Conservation (phyloP, 768 basidiomycete genomes). For the Naganishia antarctica region DNA sequence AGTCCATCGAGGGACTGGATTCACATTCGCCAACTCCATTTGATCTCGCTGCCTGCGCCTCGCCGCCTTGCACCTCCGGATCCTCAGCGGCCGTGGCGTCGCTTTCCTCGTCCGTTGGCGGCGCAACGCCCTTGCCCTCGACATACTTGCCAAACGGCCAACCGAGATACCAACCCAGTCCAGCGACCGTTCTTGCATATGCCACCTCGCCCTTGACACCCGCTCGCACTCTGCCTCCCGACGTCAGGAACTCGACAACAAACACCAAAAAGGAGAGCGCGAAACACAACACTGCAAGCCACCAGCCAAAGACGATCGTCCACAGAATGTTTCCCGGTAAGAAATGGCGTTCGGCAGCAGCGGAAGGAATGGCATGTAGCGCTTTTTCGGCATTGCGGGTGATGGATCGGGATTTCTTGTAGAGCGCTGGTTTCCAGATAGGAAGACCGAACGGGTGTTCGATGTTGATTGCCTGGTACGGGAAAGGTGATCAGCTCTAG, state of each 20-base stretch:
- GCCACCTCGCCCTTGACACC: constrained; percentile 47
- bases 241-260: constrained; percentile 56
- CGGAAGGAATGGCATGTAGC: constrained; percentile 84
- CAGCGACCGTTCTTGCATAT: constrained; percentile 80
- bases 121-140: constrained; percentile 60
- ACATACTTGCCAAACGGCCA: constrained; percentile 99
- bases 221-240: constrained; percentile 60
- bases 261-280: constrained; percentile 64
- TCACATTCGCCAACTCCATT: constrained; percentile 27
- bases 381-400: constrained; percentile 94
- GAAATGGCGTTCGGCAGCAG: constrained; percentile 86
- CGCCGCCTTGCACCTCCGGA: constrained; percentile 44
- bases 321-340: constrained; percentile 92
- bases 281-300: constrained; percentile 73
- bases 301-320: constrained; percentile 86
- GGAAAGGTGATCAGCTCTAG: neutral
- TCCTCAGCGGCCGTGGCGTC: constrained; percentile 42
- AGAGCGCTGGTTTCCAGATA: constrained; percentile 98
- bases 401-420: constrained; percentile 94
- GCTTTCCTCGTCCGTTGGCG: constrained; percentile 45
- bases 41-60: neutral
- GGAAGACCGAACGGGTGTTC: constrained; percentile 98
- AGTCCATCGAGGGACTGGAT: constrained; percentile 10
- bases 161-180: constrained; percentile 89
- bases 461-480: constrained; percentile 69